Conservation (phyloP, 768 basidiomycete species). For the Dendrothele bispora region DNA sequence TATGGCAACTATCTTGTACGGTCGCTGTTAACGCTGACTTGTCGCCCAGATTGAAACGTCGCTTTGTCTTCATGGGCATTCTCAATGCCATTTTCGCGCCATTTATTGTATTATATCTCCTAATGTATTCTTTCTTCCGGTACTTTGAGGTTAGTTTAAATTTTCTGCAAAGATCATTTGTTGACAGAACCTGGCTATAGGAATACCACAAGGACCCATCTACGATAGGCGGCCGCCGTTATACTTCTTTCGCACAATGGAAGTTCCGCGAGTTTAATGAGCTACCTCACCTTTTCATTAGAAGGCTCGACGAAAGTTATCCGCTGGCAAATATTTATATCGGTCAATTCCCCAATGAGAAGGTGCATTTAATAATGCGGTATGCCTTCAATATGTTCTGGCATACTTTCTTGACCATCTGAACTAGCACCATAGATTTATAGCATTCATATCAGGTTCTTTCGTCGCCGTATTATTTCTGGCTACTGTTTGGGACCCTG, state of each 20-base stretch:
- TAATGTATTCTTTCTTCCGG: conserved; percentile 99
- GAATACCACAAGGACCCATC: conserved; percentile 99
- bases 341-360: conserved; percentile 96
- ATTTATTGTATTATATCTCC: conserved; percentile 92
- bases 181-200: conserved; percentile 39
- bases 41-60: conserved; percentile 61
- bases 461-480: conserved; percentile 95
- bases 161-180: too few species aligned
- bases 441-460: conserved; percentile 94
- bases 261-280: conserved; percentile 99
- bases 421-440: conserved; percentile 63
- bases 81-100: conserved; percentile 95
- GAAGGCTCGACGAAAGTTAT: conserved; percentile 86
- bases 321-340: conserved; percentile 93
- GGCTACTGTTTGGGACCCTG: conserved; percentile 90
- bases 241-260: conserved; percentile 96
- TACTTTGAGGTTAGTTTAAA: conserved; percentile 85
- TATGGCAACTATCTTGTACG: conserved; percentile 32
- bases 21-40: background rate
- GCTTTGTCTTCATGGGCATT: conserved; percentile 97
- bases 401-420: background rate
- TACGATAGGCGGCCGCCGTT: conserved; percentile 86
- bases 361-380: conserved; percentile 88
- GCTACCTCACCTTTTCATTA: conserved; percentile 86
- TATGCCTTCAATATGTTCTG: conserved; percentile 35